A percentile compares a stretch with the other conserved stretches of the same genome.
These are phyloP conservation scores for Chytriomyces sp. DNA, from an alignment of 192 early-diverging fungal species.

Conservation along the genomic window DNA sequence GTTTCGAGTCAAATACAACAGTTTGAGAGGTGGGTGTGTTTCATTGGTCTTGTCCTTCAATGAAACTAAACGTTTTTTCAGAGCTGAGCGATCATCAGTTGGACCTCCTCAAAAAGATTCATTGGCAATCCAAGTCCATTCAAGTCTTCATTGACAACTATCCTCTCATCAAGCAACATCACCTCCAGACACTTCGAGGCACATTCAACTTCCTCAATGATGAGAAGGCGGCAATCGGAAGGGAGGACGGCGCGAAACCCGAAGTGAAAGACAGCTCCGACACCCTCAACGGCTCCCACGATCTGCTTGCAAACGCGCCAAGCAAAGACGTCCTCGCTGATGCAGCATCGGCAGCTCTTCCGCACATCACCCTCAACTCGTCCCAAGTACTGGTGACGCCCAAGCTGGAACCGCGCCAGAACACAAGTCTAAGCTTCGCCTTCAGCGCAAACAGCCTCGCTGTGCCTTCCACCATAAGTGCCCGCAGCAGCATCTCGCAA, in stretches of 20 bases:
- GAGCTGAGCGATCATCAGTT: slow-evolving; percentile 45
- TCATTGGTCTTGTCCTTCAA: background rate
- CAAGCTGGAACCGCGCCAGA: background rate
- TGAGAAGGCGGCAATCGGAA: background rate
- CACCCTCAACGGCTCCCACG: slow-evolving; percentile 9
- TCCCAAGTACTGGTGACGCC: background rate
- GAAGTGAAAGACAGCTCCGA: background rate
- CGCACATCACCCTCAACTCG: background rate
- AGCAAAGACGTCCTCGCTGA: background rate
- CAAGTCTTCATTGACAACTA: slow-evolving; percentile 51
- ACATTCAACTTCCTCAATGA: background rate
- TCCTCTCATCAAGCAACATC: background rate
- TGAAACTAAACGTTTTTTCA: background rate
- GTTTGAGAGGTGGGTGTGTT: slow-evolving; percentile 25
- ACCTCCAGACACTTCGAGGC: background rate
- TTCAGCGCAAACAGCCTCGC: background rate
- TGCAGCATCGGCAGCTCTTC: background rate
- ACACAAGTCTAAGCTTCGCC: background rate
- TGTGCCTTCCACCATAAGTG: background rate
- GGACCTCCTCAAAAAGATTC: slow-evolving; percentile 47
- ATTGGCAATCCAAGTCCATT: slow-evolving; percentile 50
- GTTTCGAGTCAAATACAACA: slow-evolving; percentile 52
- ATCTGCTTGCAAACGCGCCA: background rate
- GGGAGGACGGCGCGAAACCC: background rate
- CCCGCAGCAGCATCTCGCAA: slow-evolving; percentile 22